Conservation (phyloP, 1,284 basidiomycete species). For the Fomitopsis betulina region DNA sequence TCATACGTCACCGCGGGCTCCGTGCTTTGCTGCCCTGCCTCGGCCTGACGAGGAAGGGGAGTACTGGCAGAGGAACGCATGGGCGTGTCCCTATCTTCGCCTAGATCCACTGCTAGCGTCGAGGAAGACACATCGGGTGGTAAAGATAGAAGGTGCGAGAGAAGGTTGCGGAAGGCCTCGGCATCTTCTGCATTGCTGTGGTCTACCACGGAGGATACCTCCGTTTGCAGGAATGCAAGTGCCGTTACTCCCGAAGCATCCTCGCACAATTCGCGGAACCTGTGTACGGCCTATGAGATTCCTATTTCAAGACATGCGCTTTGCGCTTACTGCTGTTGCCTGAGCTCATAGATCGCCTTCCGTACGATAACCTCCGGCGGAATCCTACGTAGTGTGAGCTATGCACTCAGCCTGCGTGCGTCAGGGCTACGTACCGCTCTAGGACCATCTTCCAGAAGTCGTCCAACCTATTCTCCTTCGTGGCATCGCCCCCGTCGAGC, state of each 20-base stretch:
- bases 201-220: slow-evolving; percentile 67
- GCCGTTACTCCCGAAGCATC: slow-evolving; percentile 60
- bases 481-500: slow-evolving; percentile 11
- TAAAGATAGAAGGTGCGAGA: slow-evolving; percentile 56
- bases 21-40: neutral
- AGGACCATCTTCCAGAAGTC: slow-evolving; percentile 76
- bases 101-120: neutral
- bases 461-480: slow-evolving; percentile 49
- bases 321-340: slow-evolving; percentile 60
- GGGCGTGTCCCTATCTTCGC: neutral
- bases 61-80: neutral
- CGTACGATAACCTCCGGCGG: slow-evolving; percentile 59
- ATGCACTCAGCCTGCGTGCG: neutral
- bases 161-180: slow-evolving; percentile 57
- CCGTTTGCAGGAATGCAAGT: slow-evolving; percentile 63
- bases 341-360: slow-evolving; percentile 52
- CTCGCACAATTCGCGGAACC: slow-evolving; percentile 77
- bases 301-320: neutral
- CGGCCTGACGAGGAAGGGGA: slow-evolving; percentile 3
- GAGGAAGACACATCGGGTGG: neutral
- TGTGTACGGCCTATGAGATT: slow-evolving; percentile 23
- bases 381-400: slow-evolving; percentile 29
- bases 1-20: slow-evolving; percentile 25
- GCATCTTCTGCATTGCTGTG: slow-evolving; percentile 60
- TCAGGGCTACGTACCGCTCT: slow-evolving; percentile 41